phyloP scores from a whole-genome alignment of 2,329 filamentous ascomycete genomes.

The Hypoxylon sp. region DNA sequence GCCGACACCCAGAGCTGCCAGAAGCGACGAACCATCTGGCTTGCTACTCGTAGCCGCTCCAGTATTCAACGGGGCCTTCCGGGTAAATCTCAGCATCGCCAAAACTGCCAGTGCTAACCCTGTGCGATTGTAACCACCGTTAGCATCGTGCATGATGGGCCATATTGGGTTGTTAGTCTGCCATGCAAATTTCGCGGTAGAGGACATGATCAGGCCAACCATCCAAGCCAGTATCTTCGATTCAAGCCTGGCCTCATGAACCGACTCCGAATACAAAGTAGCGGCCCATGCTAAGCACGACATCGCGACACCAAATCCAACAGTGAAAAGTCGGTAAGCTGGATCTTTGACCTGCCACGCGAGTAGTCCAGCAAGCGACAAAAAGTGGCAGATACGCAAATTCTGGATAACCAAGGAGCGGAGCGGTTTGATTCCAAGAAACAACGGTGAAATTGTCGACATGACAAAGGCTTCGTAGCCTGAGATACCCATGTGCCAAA shows the following conservation, averaged over 20 bases:
- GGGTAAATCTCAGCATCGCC: constrained; percentile 82
- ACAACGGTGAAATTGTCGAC: constrained; percentile 83
- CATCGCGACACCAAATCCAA: constrained; percentile 85
- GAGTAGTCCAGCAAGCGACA: constrained; percentile 83
- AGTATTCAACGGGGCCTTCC: constrained; percentile 69
- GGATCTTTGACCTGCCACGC: constrained; percentile 84
- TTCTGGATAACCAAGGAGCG: constrained; percentile 78
- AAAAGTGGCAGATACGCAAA: constrained; percentile 78
- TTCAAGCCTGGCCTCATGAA: constrained; percentile 82
- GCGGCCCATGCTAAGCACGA: constrained; percentile 88
- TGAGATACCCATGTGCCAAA: constrained; percentile 99
- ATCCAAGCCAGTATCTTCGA: constrained; percentile 84
- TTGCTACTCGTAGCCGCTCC: constrained; percentile 54
- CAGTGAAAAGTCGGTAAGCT: constrained; percentile 81
- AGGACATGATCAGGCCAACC: constrained; percentile 86
- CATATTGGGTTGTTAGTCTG: constrained; percentile 97
- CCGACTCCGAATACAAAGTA: constrained; percentile 83
- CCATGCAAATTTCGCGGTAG: constrained; percentile 91
- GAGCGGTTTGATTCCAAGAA: constrained; percentile 80
- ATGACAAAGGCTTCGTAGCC: constrained; percentile 94
- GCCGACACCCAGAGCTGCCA: constrained; percentile 83
- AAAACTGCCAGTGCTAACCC: constrained; percentile 83
- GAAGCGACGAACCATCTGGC: constrained; percentile 75
- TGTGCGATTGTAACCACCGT: constrained; percentile 92
- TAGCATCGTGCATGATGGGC: constrained; percentile 91